These are phyloP conservation scores for Lepidium aucheri DNA, from an alignment of 345 rosid genomes.

Conservation along the genomic window DNA sequence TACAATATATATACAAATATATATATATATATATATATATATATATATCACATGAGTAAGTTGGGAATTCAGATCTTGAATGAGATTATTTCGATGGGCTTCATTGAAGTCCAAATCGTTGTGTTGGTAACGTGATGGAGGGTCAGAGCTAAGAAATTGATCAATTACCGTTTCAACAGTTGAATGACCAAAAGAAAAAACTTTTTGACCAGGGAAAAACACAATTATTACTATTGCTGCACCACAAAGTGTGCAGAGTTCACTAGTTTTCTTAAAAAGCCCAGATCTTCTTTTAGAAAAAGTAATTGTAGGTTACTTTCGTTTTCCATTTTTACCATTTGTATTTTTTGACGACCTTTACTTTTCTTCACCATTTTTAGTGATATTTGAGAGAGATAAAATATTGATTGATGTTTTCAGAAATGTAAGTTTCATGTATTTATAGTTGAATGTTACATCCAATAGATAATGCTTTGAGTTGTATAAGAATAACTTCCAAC, in stretches of 20 bases:
- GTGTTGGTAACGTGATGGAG: background rate
- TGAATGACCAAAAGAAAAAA: constrained; percentile 57
- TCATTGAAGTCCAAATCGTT: constrained; percentile 20
- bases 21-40: no score
- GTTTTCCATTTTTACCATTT: constrained; percentile 17
- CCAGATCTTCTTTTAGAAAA: constrained; percentile 20
- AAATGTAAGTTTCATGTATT: no score
- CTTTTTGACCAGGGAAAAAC: constrained; percentile 27
- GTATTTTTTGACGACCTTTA: constrained; percentile 23
- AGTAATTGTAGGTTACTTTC: no score
- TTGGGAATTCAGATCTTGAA: constrained; percentile 36
- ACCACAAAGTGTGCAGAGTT: constrained; percentile 25
- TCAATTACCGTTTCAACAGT: constrained; percentile 31
- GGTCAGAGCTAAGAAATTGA: constrained; percentile 25
- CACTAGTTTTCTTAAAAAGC: constrained; percentile 26
- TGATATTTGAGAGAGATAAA: no score
- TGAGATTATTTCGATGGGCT: constrained; percentile 31
- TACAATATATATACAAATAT: background rate
- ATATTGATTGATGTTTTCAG: no score
- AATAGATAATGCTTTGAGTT: no score
- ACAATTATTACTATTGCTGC: constrained; percentile 12
- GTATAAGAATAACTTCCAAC: no score
- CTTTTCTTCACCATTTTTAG: constrained; percentile 27
- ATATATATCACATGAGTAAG: constrained; percentile 29
- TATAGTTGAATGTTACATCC: no score